These are phyloP conservation scores for Magnolia changhungtana DNA, from an alignment of 164 flowering plant genomes.

Conservation along the genomic window DNA sequence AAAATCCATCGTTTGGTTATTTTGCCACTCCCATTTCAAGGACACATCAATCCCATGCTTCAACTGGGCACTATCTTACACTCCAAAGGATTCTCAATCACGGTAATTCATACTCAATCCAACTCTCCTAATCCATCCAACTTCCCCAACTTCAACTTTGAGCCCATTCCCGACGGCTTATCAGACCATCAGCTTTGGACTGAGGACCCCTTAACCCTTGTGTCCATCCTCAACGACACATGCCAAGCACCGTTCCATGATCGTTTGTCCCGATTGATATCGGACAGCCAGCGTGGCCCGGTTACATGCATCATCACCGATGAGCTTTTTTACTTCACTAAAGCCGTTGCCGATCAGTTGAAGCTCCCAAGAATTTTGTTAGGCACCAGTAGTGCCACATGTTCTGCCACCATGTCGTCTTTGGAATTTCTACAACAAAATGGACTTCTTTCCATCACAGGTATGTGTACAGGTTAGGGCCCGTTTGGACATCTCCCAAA, in stretches of 20 bases:
- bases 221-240: not conserved
- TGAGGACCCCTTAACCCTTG: not conserved
- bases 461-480: not conserved
- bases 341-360: conserved; percentile 23
- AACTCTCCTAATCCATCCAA: conserved; percentile 36
- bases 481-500: not conserved
- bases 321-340: conserved; percentile 21
- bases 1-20: conserved; percentile 12
- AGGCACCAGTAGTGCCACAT: conserved; percentile 19
- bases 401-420: conserved; percentile 13
- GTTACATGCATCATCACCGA: conserved; percentile 31
- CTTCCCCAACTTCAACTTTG: conserved; percentile 41
- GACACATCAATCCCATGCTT: conserved; percentile 51
- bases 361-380: conserved; percentile 32
- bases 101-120: conserved; percentile 38
- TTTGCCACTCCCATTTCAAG: conserved; percentile 44
- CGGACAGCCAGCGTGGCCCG: not conserved
- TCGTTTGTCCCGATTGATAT: conserved; percentile 17
- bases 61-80: conserved; percentile 41
- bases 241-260: conserved; percentile 17
- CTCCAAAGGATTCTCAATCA: conserved; percentile 45
- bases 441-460: conserved; percentile 14
- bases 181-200: not conserved
- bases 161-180: conserved; percentile 16
- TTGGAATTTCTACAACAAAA: conserved; percentile 14